phyloP scores from a whole-genome alignment of 2,329 filamentous ascomycete genomes.

The Byssochlamys sp. region DNA sequence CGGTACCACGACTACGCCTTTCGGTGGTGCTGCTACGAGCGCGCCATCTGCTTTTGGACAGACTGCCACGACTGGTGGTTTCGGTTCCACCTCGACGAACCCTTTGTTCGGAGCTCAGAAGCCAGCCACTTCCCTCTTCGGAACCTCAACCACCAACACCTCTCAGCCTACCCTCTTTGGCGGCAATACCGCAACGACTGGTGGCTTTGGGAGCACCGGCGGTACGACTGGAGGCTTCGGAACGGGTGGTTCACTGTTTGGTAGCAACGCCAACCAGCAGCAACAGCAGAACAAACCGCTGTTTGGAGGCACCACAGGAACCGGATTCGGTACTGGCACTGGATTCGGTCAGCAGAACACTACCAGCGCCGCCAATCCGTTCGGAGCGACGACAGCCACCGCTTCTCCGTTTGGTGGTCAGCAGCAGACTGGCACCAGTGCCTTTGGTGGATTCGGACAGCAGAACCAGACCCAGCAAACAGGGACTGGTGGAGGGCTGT shows the following conservation, averaged over 20 bases:
- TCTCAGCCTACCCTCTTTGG: constrained; percentile 33
- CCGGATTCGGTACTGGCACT: constrained; percentile 28
- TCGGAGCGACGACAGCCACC: constrained; percentile 31
- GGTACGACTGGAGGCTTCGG: constrained; percentile 20
- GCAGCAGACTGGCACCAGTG: constrained; percentile 24
- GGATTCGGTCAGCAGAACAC: constrained; percentile 32
- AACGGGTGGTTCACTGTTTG: constrained; percentile 35
- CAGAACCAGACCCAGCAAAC: constrained; percentile 33
- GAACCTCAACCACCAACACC: constrained; percentile 20
- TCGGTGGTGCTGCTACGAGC: constrained; percentile 27
- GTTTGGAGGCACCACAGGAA: constrained; percentile 22
- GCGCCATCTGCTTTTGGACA: constrained; percentile 36
- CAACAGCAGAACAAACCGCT: constrained; percentile 28
- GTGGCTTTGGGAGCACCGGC: constrained; percentile 21
- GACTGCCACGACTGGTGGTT: constrained; percentile 31
- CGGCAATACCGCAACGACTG: constrained; percentile 25
- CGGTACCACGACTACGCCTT: constrained; percentile 31
- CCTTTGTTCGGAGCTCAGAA: constrained; percentile 38
- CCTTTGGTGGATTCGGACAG: constrained; percentile 37
- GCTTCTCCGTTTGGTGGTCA: constrained; percentile 37
- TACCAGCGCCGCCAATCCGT: constrained; percentile 27
- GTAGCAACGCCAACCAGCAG: constrained; percentile 22
- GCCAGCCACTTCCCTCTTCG: constrained; percentile 31
- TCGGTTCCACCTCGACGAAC: constrained; percentile 25
- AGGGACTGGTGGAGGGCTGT: constrained; percentile 13